Conservation (phyloP, 208 protist species). For the Crithidia fasciculata region DNA sequence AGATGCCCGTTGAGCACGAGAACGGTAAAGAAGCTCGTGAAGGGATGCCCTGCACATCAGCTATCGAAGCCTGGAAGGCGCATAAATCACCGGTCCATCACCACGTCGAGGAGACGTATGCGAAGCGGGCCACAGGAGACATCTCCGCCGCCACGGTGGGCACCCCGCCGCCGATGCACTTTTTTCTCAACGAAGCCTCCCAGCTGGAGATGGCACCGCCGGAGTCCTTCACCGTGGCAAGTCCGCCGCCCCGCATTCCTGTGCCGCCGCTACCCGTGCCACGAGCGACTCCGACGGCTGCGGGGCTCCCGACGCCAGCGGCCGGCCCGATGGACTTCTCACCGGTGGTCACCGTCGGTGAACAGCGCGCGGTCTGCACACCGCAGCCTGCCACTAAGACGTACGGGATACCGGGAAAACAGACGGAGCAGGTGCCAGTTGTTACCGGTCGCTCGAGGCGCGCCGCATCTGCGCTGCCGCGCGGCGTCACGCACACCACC, state of each 20-base stretch:
- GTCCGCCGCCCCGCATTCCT: slow-evolving; percentile 22
- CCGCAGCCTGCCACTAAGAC: background rate
- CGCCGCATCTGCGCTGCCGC: slow-evolving; percentile 5
- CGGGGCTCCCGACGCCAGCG: background rate
- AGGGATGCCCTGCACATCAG: background rate
- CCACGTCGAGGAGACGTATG: background rate
- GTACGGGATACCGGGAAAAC: background rate
- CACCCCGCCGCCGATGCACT: background rate
- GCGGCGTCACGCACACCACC: slow-evolving; percentile 16
- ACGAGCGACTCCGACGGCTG: background rate
- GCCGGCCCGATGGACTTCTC: no score
- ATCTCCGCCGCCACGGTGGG: background rate
- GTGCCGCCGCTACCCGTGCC: slow-evolving; percentile 2
- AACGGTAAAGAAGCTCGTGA: background rate
- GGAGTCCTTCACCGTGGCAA: background rate
- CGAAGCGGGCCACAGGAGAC: background rate
- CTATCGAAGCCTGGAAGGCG: slow-evolving; percentile 19
- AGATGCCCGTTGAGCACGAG: background rate
- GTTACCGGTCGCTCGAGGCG: background rate
- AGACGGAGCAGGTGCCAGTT: background rate
- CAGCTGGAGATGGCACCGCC: background rate
- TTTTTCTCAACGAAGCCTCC: background rate
- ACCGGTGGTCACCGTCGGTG: no score
- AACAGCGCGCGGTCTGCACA: background rate
- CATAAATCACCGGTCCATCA: background rate